Base-by-base conservation (phyloP, 2,329 filamentous ascomycete genomes). In the Parascedosporium putredinis region DNA sequence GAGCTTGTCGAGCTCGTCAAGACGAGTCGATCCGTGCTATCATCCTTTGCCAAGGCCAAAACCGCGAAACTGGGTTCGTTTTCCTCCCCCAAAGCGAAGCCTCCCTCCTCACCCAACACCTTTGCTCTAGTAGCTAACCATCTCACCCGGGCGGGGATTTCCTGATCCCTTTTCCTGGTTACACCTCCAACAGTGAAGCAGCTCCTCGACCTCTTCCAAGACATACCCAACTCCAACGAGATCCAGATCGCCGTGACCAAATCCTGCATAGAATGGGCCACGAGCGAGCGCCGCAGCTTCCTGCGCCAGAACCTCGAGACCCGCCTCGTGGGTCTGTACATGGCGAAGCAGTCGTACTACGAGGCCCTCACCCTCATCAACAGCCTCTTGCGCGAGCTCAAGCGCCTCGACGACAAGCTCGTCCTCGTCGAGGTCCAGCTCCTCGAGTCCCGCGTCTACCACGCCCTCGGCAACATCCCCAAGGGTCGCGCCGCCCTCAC, bases 231-330 rank as follows among this genome's bases (percentile, higher is more conserved):
- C 70, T 93, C 88, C 59, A 86, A 86, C 73, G 93, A 98, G 66
- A 87, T 84, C 64, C 93, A 98, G 73, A 89, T 95, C 66, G 74
- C 83, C 66, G 88, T 96, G 60, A 98, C 93, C 62, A 95, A 95
- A 71, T 95, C 93, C 70, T 97, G 89, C 74, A 98, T 98, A 81
- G 91, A 97, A 72, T 98, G 93, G 93, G 93, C 93, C 45, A 88
- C 91, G 50, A 86, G 88, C 48, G 89, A 97, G 73, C 86, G 90
- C 60, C 86, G 93, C 63, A 88, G 88, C 53, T 98, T 98, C 77
- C 81, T 98, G 59, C 89, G 93, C 58, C 93, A 98, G 74, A 95
- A 95, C 68, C 88, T 98, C 63, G 89, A 98, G 75, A 95, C 91
- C 51, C 86, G 93, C 55, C 84, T 98, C 51, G 93, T 98, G 50